Percentiles rank a stretch among this genome's conserved stretches.
Evolutionary conservation across 352 stramenopile species (phyloP).

Genomic region (Phytophthora citricola): DNA sequence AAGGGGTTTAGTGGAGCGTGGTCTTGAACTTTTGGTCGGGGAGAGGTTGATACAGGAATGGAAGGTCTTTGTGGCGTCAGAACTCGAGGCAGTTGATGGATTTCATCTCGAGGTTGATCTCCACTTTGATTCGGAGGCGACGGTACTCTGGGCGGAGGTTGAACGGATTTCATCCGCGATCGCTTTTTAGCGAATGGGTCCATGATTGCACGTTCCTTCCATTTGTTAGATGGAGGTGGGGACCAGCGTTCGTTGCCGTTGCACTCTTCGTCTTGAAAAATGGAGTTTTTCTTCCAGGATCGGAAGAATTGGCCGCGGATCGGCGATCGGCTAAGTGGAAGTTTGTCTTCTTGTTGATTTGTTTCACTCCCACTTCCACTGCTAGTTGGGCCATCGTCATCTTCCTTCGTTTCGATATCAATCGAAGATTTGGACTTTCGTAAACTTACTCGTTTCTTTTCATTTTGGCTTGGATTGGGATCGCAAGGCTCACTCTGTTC

Average conservation of each 20-base stretch:
- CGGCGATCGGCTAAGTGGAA: slow-evolving; percentile 10
- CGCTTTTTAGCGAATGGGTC: slow-evolving; percentile 77
- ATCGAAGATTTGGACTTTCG: slow-evolving; percentile 2
- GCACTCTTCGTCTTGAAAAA: slow-evolving; percentile 25
- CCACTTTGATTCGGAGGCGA: background rate
- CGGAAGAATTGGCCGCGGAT: slow-evolving; percentile 57
- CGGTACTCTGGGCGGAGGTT: slow-evolving; percentile 3
- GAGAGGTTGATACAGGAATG: slow-evolving; percentile 19
- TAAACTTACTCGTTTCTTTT: slow-evolving; percentile 1
- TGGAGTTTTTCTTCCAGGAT: slow-evolving; percentile 54
- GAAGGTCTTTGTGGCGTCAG: background rate
- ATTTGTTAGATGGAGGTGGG: slow-evolving; percentile 61
- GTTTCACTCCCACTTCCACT: slow-evolving; percentile 25
- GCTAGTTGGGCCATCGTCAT: slow-evolving; percentile 24
- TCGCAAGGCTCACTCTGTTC: slow-evolving; percentile 13
- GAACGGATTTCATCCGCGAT: slow-evolving; percentile 9
- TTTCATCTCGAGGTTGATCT: background rate
- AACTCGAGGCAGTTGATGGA: too few species aligned
- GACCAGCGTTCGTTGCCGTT: slow-evolving; percentile 25
- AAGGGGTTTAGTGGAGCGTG: slow-evolving; percentile 25
- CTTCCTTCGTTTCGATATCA: slow-evolving; percentile 9
- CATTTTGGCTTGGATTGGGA: slow-evolving; percentile 7
- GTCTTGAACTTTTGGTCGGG: slow-evolving; percentile 8
- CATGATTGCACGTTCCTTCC: slow-evolving; percentile 70
- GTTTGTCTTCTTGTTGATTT: slow-evolving; percentile 34